A percentile compares a stretch with the other conserved stretches of the same genome.
These are phyloP conservation scores for Eragrostis curvula DNA, from an alignment of 176 grass and related monocot species.

Conservation along the genomic window DNA sequence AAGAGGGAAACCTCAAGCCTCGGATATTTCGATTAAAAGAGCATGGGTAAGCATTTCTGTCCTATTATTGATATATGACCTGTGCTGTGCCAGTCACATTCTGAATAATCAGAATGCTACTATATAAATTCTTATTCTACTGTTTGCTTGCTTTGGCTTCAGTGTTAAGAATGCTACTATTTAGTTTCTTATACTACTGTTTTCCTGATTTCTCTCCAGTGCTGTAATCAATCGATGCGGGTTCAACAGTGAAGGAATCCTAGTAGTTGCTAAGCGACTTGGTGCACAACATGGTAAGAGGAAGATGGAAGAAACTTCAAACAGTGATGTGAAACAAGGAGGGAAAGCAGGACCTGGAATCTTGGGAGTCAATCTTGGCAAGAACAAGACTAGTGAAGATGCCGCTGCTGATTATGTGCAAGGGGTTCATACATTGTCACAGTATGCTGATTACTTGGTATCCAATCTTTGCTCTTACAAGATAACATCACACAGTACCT, in stretches of 20 bases:
- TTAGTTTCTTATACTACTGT: constrained; percentile 21
- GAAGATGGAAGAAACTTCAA: constrained; percentile 94
- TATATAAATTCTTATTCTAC: constrained; percentile 7
- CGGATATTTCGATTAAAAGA: constrained; percentile 80
- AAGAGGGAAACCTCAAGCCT: constrained; percentile 98
- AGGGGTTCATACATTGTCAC: constrained; percentile 97
- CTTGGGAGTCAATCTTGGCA: constrained; percentile 95
- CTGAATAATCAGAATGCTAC: constrained; percentile 7
- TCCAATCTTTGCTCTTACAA: constrained; percentile 29
- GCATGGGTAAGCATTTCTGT: constrained; percentile 66
- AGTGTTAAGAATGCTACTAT: not conserved
- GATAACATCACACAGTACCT: constrained; percentile 14
- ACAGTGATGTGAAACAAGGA: constrained; percentile 71
- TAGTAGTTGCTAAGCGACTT: constrained; percentile 92
- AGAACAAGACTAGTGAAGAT: constrained; percentile 98
- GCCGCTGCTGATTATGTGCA: constrained; percentile 93
- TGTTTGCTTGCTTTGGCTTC: not conserved
- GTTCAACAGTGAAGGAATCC: constrained; percentile 96
- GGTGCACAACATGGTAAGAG: constrained; percentile 98
- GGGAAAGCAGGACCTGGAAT: constrained; percentile 98
- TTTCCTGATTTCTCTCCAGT: constrained; percentile 49
- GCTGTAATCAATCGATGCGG: constrained; percentile 89
- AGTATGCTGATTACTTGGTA: constrained; percentile 99
- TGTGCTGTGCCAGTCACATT: constrained; percentile 4
- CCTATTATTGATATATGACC: not conserved